These are phyloP conservation scores for Hortiboletus campestris DNA, from an alignment of 768 basidiomycete genomes.

Conservation along the genomic window DNA sequence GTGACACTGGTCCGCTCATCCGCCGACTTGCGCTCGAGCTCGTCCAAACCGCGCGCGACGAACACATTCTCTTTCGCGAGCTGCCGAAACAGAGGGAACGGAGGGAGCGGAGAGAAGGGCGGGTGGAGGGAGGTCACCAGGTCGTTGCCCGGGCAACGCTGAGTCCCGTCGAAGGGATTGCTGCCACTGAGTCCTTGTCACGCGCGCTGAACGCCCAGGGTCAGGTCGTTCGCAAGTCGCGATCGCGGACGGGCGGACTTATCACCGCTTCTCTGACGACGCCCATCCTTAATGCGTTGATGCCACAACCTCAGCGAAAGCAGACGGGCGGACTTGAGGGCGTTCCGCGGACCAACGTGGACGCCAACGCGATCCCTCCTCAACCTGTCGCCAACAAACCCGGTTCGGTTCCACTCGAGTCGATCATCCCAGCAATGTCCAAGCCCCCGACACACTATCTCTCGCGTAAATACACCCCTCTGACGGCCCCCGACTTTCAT, in stretches of 20 bases:
- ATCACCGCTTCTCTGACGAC: conserved; percentile 46
- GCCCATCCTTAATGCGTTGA: conserved; percentile 60
- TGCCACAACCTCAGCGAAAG: conserved; percentile 51
- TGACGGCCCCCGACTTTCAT: conserved; percentile 71
- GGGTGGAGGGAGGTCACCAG: conserved; percentile 28
- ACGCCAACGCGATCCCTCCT: conserved; percentile 13
- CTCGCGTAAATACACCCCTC: conserved; percentile 67
- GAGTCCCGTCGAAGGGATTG: conserved; percentile 39
- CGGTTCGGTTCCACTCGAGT: conserved; percentile 66
- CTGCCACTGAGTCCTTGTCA: conserved; percentile 46
- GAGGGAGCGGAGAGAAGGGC: conserved; percentile 34
- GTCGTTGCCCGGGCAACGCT: conserved; percentile 43
- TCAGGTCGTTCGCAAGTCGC: conserved; percentile 34
- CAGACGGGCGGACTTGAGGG: conserved; percentile 29
- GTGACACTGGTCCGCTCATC: conserved; percentile 60
- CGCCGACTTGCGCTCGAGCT: conserved; percentile 64
- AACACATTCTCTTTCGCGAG: conserved; percentile 46
- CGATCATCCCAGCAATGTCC: conserved; percentile 74
- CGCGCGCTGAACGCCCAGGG: conserved; percentile 43
- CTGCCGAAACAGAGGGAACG: conserved; percentile 45
- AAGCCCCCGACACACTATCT: conserved; percentile 87
- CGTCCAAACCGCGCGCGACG: conserved; percentile 65
- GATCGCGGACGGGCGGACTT: conserved; percentile 36
- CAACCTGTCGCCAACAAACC: conserved; percentile 32
- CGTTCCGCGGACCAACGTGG: conserved; percentile 7